Conservation (phyloP, 2,329 filamentous ascomycete genomes). For the Claviceps pazoutovae region DNA sequence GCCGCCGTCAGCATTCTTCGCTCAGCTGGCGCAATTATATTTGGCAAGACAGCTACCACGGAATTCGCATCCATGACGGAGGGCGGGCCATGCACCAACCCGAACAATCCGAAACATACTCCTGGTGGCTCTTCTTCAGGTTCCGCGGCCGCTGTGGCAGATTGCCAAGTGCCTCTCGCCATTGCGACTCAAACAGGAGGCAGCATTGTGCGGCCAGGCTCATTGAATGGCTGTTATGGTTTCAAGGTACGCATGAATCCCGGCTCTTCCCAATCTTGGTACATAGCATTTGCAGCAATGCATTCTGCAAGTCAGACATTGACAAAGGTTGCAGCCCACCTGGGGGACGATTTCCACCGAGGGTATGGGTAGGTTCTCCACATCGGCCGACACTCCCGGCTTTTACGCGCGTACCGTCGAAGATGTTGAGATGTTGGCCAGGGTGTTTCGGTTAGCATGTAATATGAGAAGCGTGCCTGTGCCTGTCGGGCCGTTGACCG, state of each 20-base stretch:
- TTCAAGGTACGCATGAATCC: constrained; percentile 28
- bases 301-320: neutral
- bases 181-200: constrained; percentile 55
- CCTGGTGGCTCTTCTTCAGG: constrained; percentile 56
- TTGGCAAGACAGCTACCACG: constrained; percentile 40
- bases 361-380: constrained; percentile 43
- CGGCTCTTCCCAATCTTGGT: too few species aligned
- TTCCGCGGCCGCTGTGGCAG: constrained; percentile 51
- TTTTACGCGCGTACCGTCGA: constrained; percentile 42
- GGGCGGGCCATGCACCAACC: constrained; percentile 46
- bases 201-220: constrained; percentile 47
- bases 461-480: constrained; percentile 26
- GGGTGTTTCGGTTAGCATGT: constrained; percentile 38
- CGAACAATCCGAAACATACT: constrained; percentile 50
- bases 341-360: constrained; percentile 50
- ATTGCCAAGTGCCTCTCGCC: constrained; percentile 45
- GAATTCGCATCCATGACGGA: constrained; percentile 46
- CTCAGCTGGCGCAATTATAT: constrained; percentile 39
- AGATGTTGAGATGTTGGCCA: constrained; percentile 42
- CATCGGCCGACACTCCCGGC: constrained; percentile 48
- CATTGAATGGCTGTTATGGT: constrained; percentile 50
- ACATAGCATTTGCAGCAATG: neutral
- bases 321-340: constrained; percentile 29
- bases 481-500: constrained; percentile 10
- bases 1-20: constrained; percentile 36